Evolutionary conservation across 192 early-diverging fungal species (phyloP).

Genomic region (Coemansia nantahalensis): DNA sequence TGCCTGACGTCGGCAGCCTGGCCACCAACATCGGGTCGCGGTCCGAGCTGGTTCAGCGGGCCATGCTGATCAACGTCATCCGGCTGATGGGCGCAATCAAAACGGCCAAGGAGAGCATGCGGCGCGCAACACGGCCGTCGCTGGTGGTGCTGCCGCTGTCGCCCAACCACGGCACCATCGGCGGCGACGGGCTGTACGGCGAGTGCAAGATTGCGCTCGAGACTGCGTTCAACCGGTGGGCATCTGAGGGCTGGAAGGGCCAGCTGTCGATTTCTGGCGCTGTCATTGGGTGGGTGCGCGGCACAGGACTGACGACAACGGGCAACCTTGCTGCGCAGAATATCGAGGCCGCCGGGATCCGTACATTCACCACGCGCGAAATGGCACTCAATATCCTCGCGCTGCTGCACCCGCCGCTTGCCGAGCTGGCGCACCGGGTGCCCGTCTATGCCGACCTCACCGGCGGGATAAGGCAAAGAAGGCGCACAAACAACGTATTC

Average conservation of each 20-base stretch:
- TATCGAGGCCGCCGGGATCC: too few relatives aligned
- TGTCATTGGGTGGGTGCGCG: conserved; percentile 95
- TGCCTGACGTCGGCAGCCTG: conserved; percentile 80
- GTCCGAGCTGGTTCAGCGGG: conserved; percentile 88
- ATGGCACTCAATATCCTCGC: too few relatives aligned
- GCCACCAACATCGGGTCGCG: conserved; percentile 76
- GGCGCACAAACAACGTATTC: too few relatives aligned
- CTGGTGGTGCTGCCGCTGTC: conserved; percentile 85
- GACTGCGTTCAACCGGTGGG: conserved; percentile 87
- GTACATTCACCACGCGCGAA: too few relatives aligned
- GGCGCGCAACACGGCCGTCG: conserved; percentile 71
- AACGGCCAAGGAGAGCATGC: conserved; percentile 70
- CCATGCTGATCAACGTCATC: conserved; percentile 90
- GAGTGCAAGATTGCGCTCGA: conserved; percentile 92
- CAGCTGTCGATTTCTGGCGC: conserved; percentile 87
- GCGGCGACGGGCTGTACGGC: conserved; percentile 89
- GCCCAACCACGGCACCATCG: conserved; percentile 94
- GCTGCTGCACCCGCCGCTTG: too few relatives aligned
- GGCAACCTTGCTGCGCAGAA: too few relatives aligned
- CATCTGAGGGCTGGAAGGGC: conserved; percentile 82
- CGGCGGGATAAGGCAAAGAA: too few relatives aligned
- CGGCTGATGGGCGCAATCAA: conserved; percentile 84
- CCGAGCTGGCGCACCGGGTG: too few relatives aligned
- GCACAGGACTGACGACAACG: conserved; percentile 10
- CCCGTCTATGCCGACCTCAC: too few relatives aligned